A percentile compares a stretch with the other conserved stretches of the same genome.
Evolutionary conservation across 768 basidiomycete genomes (phyloP).

Genomic region (Tricholomella constricta): DNA sequence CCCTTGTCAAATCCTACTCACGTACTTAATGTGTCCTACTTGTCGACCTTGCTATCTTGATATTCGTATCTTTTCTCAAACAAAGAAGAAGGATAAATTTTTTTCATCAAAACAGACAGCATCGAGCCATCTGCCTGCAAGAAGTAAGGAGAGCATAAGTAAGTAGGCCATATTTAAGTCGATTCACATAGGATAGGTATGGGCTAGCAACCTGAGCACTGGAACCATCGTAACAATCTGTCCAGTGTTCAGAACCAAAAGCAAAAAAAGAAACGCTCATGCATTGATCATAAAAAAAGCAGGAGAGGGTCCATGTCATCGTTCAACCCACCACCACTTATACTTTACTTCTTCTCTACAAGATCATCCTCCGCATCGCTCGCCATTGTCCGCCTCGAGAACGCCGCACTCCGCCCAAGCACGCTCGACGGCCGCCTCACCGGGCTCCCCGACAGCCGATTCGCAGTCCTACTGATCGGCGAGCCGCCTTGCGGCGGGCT

Average conservation of each 20-base stretch:
- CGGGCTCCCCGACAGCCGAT: conserved; percentile 52
- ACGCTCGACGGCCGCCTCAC: conserved; percentile 47
- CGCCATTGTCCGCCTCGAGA: conserved; percentile 78
- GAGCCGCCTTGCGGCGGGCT: conserved; percentile 25
- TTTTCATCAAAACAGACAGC: not conserved
- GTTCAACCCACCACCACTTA: not conserved
- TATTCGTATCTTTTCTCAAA: not conserved
- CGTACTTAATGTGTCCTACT: not conserved
- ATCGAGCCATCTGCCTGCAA: not conserved
- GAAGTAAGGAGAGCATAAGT: conserved; percentile 1
- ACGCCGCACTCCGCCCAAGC: conserved; percentile 50
- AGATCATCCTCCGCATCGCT: conserved; percentile 83
- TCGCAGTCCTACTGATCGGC: conserved; percentile 36
- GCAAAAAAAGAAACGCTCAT: conserved; percentile 2
- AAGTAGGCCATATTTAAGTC: not conserved
- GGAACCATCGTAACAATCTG: not conserved
- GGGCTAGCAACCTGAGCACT: not conserved
- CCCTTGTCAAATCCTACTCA: too few relatives aligned
- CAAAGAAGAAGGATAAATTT: too few relatives aligned
- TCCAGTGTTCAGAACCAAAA: not conserved
- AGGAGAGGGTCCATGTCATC: not conserved
- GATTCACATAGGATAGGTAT: not conserved
- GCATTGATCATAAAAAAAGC: conserved; percentile 11
- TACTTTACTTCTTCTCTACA: conserved; percentile 34
- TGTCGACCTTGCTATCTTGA: not conserved